phyloP scores from a whole-genome alignment of 805 yeast genomes.

The Alloascoidea africana region DNA sequence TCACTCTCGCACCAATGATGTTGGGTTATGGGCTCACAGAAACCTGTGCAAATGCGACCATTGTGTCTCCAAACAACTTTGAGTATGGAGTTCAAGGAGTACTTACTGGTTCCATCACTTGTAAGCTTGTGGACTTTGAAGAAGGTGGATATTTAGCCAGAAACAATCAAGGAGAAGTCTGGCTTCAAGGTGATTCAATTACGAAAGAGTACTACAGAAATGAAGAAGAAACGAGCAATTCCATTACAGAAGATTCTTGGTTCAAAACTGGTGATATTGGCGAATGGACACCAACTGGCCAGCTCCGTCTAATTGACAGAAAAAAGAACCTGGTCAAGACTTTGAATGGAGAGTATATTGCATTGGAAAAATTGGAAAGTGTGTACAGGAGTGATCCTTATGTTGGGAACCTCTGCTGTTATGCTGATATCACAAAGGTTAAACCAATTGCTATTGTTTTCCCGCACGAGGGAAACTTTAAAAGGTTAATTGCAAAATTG shows the following conservation, averaged over 20 bases:
- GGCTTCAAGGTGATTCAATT: conserved; percentile 62
- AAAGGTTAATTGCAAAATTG: conserved; percentile 40
- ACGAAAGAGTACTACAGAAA: conserved; percentile 70
- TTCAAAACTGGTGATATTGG: conserved; percentile 95
- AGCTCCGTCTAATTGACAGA: conserved; percentile 76
- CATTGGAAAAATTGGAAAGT: conserved; percentile 87
- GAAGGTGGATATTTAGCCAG: conserved; percentile 88
- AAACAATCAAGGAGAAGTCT: conserved; percentile 86
- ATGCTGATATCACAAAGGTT: conserved; percentile 77
- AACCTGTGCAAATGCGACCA: conserved; percentile 78
- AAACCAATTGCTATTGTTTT: conserved; percentile 88
- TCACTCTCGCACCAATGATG: conserved; percentile 69
- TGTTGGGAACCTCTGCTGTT: conserved; percentile 77
- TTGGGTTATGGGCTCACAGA: conserved; percentile 96
- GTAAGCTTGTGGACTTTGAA: conserved; percentile 78
- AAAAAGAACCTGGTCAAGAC: conserved; percentile 94
- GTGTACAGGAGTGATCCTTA: conserved; percentile 70
- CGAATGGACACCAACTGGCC: conserved; percentile 76
- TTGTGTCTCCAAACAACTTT: conserved; percentile 47
- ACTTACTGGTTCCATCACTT: conserved; percentile 67
- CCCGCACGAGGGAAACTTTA: conserved; percentile 58
- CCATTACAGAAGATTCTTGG: conserved; percentile 81
- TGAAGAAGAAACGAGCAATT: conserved; percentile 61
- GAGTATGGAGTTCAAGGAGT: conserved; percentile 75
- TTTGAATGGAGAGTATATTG: conserved; percentile 92